Evolutionary conservation across 257 asterid species (phyloP).

Genomic region (Rhazya stricta): DNA sequence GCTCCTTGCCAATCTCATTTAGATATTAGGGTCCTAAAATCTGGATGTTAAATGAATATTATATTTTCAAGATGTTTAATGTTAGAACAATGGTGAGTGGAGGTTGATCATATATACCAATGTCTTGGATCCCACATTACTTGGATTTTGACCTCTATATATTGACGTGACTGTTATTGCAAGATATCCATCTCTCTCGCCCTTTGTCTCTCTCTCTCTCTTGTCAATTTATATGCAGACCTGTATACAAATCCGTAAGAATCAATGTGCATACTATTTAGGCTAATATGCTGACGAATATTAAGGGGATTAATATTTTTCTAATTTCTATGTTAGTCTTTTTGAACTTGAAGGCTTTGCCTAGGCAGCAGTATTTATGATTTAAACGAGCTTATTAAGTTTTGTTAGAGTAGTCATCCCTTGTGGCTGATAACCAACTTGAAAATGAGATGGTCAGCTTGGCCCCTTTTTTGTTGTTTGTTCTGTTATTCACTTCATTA

Average conservation of each 20-base stretch:
- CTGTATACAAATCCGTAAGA: background rate
- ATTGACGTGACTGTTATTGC: background rate
- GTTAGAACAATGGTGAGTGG: background rate
- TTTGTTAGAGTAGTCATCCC: background rate
- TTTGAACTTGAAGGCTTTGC: constrained; percentile 1
- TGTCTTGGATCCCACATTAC: background rate
- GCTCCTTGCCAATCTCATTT: background rate
- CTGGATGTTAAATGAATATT: background rate
- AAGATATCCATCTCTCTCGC: background rate
- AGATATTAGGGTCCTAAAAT: background rate
- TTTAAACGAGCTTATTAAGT: background rate
- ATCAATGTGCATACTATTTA: background rate
- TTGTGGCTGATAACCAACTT: background rate
- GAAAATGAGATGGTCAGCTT: background rate
- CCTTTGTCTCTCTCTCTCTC: no score
- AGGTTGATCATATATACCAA: background rate
- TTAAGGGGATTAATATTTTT: background rate
- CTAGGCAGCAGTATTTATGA: background rate
- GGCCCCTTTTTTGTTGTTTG: background rate
- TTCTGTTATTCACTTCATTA: background rate
- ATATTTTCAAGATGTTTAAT: background rate
- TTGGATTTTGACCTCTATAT: background rate
- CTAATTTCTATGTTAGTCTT: background rate
- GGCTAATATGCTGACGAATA: background rate
- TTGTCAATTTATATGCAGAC: background rate